Evolutionary conservation across 805 yeast species (phyloP).

Genomic region (Debaryomyces maramus): DNA sequence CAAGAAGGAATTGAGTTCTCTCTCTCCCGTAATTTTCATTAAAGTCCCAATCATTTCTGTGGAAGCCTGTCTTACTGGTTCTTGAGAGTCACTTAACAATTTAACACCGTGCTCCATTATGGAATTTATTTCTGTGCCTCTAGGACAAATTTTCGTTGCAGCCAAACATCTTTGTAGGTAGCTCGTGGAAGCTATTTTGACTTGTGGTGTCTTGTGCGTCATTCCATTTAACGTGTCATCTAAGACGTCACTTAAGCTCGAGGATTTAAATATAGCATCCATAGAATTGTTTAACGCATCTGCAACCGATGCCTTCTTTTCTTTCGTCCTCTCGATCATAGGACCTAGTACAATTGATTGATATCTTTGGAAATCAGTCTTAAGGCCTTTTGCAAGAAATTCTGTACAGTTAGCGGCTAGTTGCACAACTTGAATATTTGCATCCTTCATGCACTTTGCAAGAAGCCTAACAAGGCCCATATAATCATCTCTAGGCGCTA

Average conservation of each 20-base stretch:
- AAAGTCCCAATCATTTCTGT: conserved; percentile 78
- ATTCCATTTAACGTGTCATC: conserved; percentile 60
- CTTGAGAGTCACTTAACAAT: conserved; percentile 78
- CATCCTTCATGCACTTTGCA: conserved; percentile 80
- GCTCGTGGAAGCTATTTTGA: conserved; percentile 67
- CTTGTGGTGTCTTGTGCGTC: conserved; percentile 80
- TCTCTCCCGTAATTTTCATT: conserved; percentile 79
- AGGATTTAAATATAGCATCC: conserved; percentile 56
- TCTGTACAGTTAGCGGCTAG: conserved; percentile 69
- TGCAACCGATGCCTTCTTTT: conserved; percentile 76
- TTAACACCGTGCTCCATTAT: conserved; percentile 59
- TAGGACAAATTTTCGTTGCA: conserved; percentile 49
- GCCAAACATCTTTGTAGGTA: conserved; percentile 65
- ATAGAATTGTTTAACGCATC: conserved; percentile 69
- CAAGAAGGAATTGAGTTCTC: conserved; percentile 57
- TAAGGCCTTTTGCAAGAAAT: conserved; percentile 64
- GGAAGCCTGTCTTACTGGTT: conserved; percentile 76
- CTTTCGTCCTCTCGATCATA: conserved; percentile 79
- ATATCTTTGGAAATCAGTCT: conserved; percentile 55
- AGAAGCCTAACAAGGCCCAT: conserved; percentile 58
- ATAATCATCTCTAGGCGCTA: conserved; percentile 63
- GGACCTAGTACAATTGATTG: conserved; percentile 54
- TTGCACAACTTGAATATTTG: conserved; percentile 83
- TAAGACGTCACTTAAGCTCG: conserved; percentile 54
- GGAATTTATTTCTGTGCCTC: conserved; percentile 50